These are phyloP conservation scores for Termitomyces sp. DNA, from an alignment of 768 basidiomycete species.

Conservation along the genomic window DNA sequence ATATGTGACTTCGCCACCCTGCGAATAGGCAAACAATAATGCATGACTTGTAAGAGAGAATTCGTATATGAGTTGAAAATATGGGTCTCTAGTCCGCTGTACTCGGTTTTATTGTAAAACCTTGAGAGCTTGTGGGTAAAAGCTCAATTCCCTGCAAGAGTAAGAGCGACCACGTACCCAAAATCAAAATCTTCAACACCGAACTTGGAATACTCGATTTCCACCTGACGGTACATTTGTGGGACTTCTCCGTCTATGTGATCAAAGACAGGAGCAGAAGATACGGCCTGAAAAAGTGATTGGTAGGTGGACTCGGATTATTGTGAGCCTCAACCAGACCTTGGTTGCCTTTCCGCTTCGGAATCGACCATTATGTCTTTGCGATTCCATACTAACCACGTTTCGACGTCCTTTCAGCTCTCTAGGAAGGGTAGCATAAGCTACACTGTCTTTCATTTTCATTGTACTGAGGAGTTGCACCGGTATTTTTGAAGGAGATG, in stretches of 20 bases:
- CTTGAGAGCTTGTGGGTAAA: conserved; percentile 29
- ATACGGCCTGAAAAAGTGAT: conserved; percentile 36
- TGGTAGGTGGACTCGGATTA: neutral
- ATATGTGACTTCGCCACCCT: conserved; percentile 88
- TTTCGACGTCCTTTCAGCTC: conserved; percentile 84
- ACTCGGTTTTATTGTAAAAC: conserved; percentile 89
- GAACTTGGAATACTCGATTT: conserved; percentile 98
- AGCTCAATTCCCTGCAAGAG: neutral
- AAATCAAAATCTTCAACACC: conserved; percentile 99
- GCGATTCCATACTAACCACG: conserved; percentile 49
- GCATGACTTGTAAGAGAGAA: conserved; percentile 82
- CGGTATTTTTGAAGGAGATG: conserved; percentile 76
- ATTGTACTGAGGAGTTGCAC: conserved; percentile 70
- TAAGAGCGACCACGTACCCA: conserved; percentile 46
- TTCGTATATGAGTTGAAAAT: conserved; percentile 98
- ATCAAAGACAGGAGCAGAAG: conserved; percentile 48
- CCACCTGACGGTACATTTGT: conserved; percentile 81
- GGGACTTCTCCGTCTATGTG: conserved; percentile 61
- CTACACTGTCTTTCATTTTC: conserved; percentile 84
- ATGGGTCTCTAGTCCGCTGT: conserved; percentile 93
- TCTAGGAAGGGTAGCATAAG: conserved; percentile 84
- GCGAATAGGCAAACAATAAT: conserved; percentile 76
- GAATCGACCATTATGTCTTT: conserved; percentile 66
- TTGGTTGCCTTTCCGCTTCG: conserved; percentile 68
- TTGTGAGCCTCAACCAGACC: conserved; percentile 32